Evolutionary conservation across 1,284 basidiomycete genomes (phyloP), one percentile per base, ranked within the genome.

Genomic region (Ustilago loliicola): DNA sequence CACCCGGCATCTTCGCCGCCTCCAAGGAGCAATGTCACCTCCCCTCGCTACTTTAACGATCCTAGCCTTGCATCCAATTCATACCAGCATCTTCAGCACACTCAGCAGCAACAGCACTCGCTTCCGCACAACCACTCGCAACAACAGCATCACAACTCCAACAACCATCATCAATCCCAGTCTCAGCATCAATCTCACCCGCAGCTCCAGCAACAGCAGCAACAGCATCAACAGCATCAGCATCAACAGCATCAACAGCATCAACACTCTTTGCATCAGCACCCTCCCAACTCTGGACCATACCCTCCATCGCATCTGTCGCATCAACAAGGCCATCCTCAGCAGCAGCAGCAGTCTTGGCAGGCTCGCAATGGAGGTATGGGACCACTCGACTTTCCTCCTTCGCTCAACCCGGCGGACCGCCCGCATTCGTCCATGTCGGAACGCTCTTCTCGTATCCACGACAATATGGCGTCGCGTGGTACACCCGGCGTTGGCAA

Each of bases 341-440:
- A 70, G 47, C 53, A 61, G 25, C 52, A 38, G 36, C 36, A 38
- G 36, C 36, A 38, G 36, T 38, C 63, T 13, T 70, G 61, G 72
- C 63, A 59, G 21, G 23, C 58, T 25, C 68, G 69, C 55, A 72
- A 68, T 19, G 66, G 60, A 21, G 62, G 48, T 42, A 68, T 77
- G 64, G 75, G 75, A 5, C 76, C 76, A 9, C 65, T 74, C 40
- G 76, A 78, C 51, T 78, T 68, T 32, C 54, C 65, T 11, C 68
- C 76, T 3, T 45, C 50, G 3, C 40, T 77, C 30, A 66, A 61
- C 25, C 60, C 67, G 11, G 21, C 47, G 6, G 76, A 78, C 32
- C 76, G 76, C 3, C 76, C 76, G 10, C 64, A 78, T 34, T 78
- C 76, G n/a, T 74, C 72, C 61, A 67, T 74, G 64, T 79, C 72